Conservation (phyloP, 495 filamentous ascomycete species). For the Astrothelium macrocarpum region DNA sequence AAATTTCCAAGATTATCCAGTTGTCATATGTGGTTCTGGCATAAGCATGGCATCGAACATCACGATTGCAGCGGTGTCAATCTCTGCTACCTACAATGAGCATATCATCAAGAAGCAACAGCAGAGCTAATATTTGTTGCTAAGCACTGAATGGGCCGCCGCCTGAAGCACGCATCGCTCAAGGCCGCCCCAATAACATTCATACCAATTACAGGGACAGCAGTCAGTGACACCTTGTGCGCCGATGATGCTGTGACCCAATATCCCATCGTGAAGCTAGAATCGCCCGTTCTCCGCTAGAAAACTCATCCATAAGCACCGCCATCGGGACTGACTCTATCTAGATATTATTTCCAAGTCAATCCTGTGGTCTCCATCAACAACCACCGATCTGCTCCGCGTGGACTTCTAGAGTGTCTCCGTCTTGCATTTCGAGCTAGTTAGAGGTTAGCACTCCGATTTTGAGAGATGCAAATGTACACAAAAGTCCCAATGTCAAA, state of each 20-base stretch:
- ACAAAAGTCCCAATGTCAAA: too few species aligned
- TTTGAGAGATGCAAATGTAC: too few species aligned
- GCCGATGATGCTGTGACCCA: slow-evolving; percentile 7
- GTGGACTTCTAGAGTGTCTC: slow-evolving; percentile 94
- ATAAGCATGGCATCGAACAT: too few species aligned
- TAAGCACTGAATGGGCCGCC: neutral
- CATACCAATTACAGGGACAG: neutral
- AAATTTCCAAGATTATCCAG: neutral
- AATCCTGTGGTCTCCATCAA: neutral
- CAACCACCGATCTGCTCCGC: slow-evolving; percentile 85
- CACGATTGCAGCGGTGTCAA: too few species aligned
- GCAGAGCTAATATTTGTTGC: neutral
- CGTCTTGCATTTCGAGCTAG: slow-evolving; percentile 94
- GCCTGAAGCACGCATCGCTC: neutral
- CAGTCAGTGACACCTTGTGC: slow-evolving; percentile 1
- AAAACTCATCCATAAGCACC: neutral
- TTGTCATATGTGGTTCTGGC: neutral
- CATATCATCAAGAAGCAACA: neutral
- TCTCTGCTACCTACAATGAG: too few species aligned
- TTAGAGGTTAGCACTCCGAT: slow-evolving; percentile 16
- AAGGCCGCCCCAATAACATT: neutral
- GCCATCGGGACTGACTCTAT: neutral
- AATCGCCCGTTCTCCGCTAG: neutral
- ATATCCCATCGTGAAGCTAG: neutral
- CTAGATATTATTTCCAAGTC: neutral